Percentiles rank a stretch among this genome's conserved stretches.
These are phyloP conservation scores for Pythium insidiosum DNA, from an alignment of 352 stramenopile genomes.

Conservation along the genomic window DNA sequence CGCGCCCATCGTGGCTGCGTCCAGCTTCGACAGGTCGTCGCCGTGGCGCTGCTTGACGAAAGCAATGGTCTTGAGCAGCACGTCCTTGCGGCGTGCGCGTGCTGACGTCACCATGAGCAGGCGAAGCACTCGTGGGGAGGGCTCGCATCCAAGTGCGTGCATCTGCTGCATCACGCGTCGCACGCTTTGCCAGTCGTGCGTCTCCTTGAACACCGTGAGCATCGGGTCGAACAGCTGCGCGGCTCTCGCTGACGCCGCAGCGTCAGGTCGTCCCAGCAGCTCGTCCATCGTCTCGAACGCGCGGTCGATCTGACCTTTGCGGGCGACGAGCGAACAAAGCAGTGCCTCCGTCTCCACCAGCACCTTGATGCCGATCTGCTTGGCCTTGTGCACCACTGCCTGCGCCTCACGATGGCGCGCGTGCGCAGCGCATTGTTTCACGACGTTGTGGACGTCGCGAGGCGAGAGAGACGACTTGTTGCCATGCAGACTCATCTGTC, in stretches of 20 bases:
- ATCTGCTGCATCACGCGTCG: slow-evolving; percentile 56
- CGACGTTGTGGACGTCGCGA: slow-evolving; percentile 18
- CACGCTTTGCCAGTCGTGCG: slow-evolving; percentile 52
- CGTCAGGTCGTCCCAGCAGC: neutral
- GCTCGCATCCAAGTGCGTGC: slow-evolving; percentile 36
- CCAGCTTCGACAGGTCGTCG: slow-evolving; percentile 16
- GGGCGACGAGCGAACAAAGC: slow-evolving; percentile 34
- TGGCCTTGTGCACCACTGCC: slow-evolving; percentile 25
- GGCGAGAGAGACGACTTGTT: slow-evolving; percentile 4
- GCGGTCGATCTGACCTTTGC: slow-evolving; percentile 36
- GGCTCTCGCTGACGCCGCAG: neutral
- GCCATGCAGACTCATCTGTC: slow-evolving; percentile 4
- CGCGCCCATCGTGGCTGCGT: slow-evolving; percentile 42
- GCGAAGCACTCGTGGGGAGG: slow-evolving; percentile 43
- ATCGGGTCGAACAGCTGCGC: slow-evolving; percentile 43
- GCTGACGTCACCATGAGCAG: slow-evolving; percentile 49
- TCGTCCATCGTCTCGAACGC: slow-evolving; percentile 29
- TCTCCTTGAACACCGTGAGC: slow-evolving; percentile 40
- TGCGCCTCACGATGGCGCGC: slow-evolving; percentile 46
- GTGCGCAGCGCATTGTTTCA: slow-evolving; percentile 31
- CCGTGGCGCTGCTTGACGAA: slow-evolving; percentile 42
- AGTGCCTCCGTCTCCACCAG: slow-evolving; percentile 29
- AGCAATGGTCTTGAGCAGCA: slow-evolving; percentile 29
- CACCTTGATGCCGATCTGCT: slow-evolving; percentile 27
- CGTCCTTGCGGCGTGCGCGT: slow-evolving; percentile 33